Percentiles rank a stretch among this genome's conserved stretches.
These are phyloP conservation scores for Exobasidium cylindrosporum DNA, from an alignment of 1,284 basidiomycete species.

Conservation along the genomic window DNA sequence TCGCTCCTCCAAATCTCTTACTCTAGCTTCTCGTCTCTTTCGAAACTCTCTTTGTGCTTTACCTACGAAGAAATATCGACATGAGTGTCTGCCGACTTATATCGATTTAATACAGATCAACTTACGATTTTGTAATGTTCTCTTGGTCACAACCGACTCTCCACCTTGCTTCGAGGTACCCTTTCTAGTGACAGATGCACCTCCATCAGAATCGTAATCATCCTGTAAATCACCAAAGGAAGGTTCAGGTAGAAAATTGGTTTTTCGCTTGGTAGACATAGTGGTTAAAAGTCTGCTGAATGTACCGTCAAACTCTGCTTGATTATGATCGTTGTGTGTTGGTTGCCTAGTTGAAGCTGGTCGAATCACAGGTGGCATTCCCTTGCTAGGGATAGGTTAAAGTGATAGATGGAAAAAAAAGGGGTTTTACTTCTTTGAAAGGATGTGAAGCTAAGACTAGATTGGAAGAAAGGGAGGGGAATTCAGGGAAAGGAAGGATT, in stretches of 20 bases:
- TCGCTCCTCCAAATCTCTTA: slow-evolving; percentile 45
- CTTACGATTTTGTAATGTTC: slow-evolving; percentile 45
- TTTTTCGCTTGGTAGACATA: neutral
- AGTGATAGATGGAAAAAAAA: neutral
- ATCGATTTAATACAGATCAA: neutral
- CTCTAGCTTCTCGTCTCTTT: slow-evolving; percentile 47
- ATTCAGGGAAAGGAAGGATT: no score
- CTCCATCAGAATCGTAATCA: neutral
- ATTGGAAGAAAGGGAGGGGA: no score
- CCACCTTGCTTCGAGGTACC: slow-evolving; percentile 22
- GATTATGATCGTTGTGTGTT: neutral
- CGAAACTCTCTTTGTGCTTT: slow-evolving; percentile 49
- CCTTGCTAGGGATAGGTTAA: neutral
- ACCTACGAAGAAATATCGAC: no score
- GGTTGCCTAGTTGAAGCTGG: slow-evolving; percentile 4
- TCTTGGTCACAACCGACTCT: slow-evolving; percentile 41
- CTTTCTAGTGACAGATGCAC: neutral
- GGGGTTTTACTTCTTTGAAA: no score
- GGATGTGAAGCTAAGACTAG: no score
- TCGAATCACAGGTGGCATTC: neutral
- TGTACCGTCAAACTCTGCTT: neutral
- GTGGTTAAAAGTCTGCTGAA: neutral
- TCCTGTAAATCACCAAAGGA: neutral
- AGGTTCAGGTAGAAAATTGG: neutral
- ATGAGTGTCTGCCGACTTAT: neutral